Conservation (phyloP, 2,329 filamentous ascomycete genomes). For the Rutstroemia sp. region DNA sequence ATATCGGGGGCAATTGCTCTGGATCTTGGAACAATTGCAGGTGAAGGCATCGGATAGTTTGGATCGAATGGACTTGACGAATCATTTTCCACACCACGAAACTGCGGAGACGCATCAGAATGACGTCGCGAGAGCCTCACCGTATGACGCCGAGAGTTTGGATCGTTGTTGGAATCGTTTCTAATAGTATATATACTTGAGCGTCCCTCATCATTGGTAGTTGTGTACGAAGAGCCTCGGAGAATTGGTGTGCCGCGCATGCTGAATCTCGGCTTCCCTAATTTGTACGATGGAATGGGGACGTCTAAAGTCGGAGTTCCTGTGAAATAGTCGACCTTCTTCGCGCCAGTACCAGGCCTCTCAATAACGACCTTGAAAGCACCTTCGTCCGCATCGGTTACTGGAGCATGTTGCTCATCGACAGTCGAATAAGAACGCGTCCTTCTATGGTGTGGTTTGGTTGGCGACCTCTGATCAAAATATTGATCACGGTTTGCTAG, state of each 20-base stretch:
- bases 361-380: constrained; percentile 78
- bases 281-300: constrained; percentile 73
- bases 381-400: constrained; percentile 50
- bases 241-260: constrained; percentile 67
- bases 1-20: constrained; percentile 61
- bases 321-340: constrained; percentile 41
- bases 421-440: constrained; percentile 72
- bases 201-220: constrained; percentile 59
- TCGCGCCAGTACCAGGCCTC: constrained; percentile 56
- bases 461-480: constrained; percentile 13
- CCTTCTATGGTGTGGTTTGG: constrained; percentile 41
- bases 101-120: constrained; percentile 27
- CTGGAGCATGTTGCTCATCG: constrained; percentile 50
- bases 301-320: constrained; percentile 58
- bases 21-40: constrained; percentile 16
- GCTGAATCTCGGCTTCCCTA: constrained; percentile 78
- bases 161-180: constrained; percentile 21
- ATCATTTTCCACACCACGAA: constrained; percentile 9
- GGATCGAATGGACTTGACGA: constrained; percentile 13
- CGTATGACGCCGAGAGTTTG: constrained; percentile 18
- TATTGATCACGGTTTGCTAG: constrained; percentile 32
- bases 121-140: constrained; percentile 24
- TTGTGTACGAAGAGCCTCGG: constrained; percentile 72
- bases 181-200: constrained; percentile 51
- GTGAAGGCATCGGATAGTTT: constrained; percentile 10